Evolutionary conservation across 371 early-diverging fungal genomes (phyloP).

Genomic region (Chytridiales sp.): DNA sequence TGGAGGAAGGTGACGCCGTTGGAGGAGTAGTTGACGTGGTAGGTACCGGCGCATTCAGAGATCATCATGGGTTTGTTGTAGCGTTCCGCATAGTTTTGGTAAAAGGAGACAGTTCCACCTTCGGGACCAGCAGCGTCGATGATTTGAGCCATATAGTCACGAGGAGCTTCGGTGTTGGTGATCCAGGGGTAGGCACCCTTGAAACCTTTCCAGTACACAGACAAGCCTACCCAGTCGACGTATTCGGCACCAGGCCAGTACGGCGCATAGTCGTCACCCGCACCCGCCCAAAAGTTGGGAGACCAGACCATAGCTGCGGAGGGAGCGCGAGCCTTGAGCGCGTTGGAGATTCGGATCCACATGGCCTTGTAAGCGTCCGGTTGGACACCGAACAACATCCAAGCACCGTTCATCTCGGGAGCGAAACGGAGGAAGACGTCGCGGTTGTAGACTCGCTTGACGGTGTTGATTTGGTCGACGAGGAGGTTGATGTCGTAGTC

Average conservation of each 20-base stretch:
- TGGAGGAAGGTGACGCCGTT: constrained; percentile 1
- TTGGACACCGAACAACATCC: constrained; percentile 28
- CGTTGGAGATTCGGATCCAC: constrained; percentile 22
- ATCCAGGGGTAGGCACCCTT: constrained; percentile 14
- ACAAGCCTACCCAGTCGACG: constrained; percentile 53
- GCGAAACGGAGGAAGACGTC: constrained; percentile 36
- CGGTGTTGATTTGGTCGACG: constrained; percentile 20
- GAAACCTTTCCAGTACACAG: constrained; percentile 33
- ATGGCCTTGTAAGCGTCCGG: constrained; percentile 22
- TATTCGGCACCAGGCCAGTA: constrained; percentile 46
- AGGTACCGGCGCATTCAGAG: constrained; percentile 5
- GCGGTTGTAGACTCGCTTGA: constrained; percentile 11
- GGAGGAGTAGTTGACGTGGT: background rate
- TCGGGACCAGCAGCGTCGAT: constrained; percentile 21
- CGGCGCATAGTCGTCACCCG: constrained; percentile 36
- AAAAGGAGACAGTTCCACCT: constrained; percentile 16
- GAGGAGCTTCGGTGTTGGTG: constrained; percentile 1
- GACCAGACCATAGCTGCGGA: constrained; percentile 45
- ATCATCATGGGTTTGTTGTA: constrained; percentile 19
- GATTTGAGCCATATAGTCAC: constrained; percentile 15
- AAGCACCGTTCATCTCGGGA: constrained; percentile 46
- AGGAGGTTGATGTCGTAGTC: constrained; percentile 21
- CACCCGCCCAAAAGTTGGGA: constrained; percentile 33
- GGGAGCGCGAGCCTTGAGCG: constrained; percentile 18
- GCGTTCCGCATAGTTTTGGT: constrained; percentile 10